These are phyloP conservation scores for Myxozyma kluyveri DNA, from an alignment of 805 yeast genomes.

Conservation along the genomic window DNA sequence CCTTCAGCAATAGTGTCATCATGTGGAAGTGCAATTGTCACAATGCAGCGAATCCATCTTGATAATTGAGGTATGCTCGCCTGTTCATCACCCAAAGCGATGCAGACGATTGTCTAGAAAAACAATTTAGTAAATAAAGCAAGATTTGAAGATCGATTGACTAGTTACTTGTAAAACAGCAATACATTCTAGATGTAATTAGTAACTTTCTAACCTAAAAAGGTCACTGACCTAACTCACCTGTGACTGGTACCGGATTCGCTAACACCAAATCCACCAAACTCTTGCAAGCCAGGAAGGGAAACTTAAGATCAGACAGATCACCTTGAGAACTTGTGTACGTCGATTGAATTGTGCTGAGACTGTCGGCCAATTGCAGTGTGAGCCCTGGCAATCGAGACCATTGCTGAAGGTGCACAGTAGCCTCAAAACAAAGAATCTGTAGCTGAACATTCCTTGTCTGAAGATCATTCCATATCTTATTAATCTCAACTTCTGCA, in stretches of 20 bases:
- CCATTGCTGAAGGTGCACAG: conserved; percentile 15
- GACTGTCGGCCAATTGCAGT: too few relatives aligned
- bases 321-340: too few relatives aligned
- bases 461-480: too few relatives aligned
- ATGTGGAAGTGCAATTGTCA: conserved; percentile 16
- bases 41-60: conserved; percentile 21
- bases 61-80: conserved; percentile 15
- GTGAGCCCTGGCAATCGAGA: conserved; percentile 1
- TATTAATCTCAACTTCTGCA: too few relatives aligned
- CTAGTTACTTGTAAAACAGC: conserved; percentile 7
- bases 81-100: conserved; percentile 5
- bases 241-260: conserved; percentile 7
- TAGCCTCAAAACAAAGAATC: conserved; percentile 22
- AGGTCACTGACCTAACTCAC: conserved; percentile 1
- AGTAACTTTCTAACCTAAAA: neutral
- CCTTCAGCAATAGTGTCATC: conserved; percentile 15
- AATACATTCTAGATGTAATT: conserved; percentile 7
- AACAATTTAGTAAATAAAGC: neutral
- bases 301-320: neutral
- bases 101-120: conserved; percentile 8
- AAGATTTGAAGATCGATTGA: neutral
- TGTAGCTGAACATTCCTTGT: conserved; percentile 12
- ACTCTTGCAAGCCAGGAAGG: conserved; percentile 7
- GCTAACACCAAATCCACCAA: conserved; percentile 19
- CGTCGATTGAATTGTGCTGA: too few relatives aligned